Evolutionary conservation across 1,284 basidiomycete species (phyloP).

Genomic region (Leccinum griseonigrum): DNA sequence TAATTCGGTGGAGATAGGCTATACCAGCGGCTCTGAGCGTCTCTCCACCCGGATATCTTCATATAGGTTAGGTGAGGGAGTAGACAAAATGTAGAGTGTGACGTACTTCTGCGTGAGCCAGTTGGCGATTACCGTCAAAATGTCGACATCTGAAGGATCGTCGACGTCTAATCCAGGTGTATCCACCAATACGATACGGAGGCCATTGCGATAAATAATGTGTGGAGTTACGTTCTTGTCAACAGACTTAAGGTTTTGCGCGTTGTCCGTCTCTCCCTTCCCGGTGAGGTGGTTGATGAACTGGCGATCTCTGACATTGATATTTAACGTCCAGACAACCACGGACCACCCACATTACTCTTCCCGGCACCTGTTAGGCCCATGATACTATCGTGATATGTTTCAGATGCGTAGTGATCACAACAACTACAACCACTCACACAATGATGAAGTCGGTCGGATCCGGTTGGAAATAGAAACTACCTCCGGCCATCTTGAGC

Average conservation of each 20-base stretch:
- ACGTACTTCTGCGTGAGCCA: not conserved
- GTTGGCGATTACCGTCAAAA: not conserved
- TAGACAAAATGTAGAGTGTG: not conserved
- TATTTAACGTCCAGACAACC: not conserved
- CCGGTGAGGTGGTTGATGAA: slow-evolving; percentile 4
- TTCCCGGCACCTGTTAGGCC: slow-evolving; percentile 15
- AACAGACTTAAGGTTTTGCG: not conserved
- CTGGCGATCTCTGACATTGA: not conserved
- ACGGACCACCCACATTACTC: not conserved
- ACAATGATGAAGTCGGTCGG: slow-evolving; percentile 5
- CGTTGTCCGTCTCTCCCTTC: not conserved
- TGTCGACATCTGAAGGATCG: not conserved
- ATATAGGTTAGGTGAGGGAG: not conserved
- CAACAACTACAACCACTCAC: not conserved
- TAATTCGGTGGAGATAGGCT: not conserved
- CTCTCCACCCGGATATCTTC: not conserved
- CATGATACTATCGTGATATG: slow-evolving; percentile 8
- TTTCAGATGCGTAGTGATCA: not conserved
- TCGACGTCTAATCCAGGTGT: not conserved
- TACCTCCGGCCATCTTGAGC: not conserved
- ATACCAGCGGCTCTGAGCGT: not conserved
- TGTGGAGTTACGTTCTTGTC: not conserved
- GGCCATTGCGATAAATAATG: not conserved
- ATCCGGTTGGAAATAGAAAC: slow-evolving; percentile 3
- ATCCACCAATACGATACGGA: not conserved